Percentiles rank a stretch among this genome's conserved stretches.
phyloP scores from a whole-genome alignment of 805 yeast genomes.

The Pichia heedii region DNA sequence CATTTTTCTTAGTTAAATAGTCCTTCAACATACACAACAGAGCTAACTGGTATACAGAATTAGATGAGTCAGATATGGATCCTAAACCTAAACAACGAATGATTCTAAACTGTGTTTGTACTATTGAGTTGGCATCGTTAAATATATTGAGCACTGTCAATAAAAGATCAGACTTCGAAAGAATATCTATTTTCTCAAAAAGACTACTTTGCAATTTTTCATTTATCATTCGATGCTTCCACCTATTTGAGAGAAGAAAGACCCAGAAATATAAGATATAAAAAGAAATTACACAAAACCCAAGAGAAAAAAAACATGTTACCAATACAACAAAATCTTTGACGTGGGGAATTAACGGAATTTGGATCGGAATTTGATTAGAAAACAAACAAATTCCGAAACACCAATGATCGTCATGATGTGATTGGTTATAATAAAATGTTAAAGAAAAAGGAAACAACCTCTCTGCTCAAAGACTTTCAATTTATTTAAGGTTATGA shows the following conservation, averaged over 20 bases:
- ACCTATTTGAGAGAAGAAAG: too few species aligned
- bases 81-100: constrained; percentile 27
- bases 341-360: too few species aligned
- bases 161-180: neutral
- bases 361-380: neutral
- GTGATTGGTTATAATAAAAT: neutral
- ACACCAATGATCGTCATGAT: neutral
- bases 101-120: neutral
- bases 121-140: neutral
- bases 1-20: constrained; percentile 4
- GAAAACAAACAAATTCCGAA: too few species aligned
- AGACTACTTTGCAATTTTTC: too few species aligned
- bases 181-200: neutral
- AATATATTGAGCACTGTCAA: neutral
- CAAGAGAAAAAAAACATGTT: too few species aligned
- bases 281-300: too few species aligned
- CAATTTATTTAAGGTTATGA: too few species aligned
- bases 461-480: too few species aligned
- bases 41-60: constrained; percentile 24
- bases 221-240: too few species aligned
- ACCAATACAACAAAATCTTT: too few species aligned
- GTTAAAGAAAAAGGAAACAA: too few species aligned
- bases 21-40: constrained; percentile 14
- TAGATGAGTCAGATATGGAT: constrained; percentile 14
- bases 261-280: too few species aligned